Conservation (phyloP, 345 rosid species). For the Acer saccharum region DNA sequence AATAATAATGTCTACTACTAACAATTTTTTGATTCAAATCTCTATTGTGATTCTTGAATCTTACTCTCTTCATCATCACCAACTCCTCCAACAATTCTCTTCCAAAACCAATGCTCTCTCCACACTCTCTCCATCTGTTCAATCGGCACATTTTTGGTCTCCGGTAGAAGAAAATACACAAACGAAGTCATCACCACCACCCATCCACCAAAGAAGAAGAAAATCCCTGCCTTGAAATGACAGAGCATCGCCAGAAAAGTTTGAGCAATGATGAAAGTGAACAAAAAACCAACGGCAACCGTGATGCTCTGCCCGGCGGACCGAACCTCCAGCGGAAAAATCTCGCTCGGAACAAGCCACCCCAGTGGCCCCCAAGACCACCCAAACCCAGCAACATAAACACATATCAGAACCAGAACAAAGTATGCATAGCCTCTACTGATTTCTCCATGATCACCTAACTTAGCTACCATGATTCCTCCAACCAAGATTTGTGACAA, state of each 20-base stretch:
- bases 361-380: slow-evolving; percentile 81
- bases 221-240: slow-evolving; percentile 58
- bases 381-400: slow-evolving; percentile 60
- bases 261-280: slow-evolving; percentile 61
- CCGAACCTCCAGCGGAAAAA: slow-evolving; percentile 56
- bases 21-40: not conserved
- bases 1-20: not conserved
- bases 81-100: slow-evolving; percentile 34
- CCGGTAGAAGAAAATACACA: slow-evolving; percentile 53
- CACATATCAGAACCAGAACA: slow-evolving; percentile 44
- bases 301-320: slow-evolving; percentile 60
- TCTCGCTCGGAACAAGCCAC: slow-evolving; percentile 74
- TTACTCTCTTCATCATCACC: slow-evolving; percentile 29
- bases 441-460: slow-evolving; percentile 36
- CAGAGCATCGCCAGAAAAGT: slow-evolving; percentile 60
- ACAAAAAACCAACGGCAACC: slow-evolving; percentile 56
- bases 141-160: slow-evolving; percentile 62
- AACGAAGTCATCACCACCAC: slow-evolving; percentile 57
- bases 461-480: slow-evolving; percentile 26
- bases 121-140: slow-evolving; percentile 63
- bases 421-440: slow-evolving; percentile 33
- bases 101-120: slow-evolving; percentile 60
- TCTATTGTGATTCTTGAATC: slow-evolving; percentile 17
- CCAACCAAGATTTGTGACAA: slow-evolving; percentile 31
- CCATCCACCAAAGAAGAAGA: slow-evolving; percentile 63